Base-by-base conservation (phyloP, 306 rosid genomes). In the Rosa persica region DNA sequence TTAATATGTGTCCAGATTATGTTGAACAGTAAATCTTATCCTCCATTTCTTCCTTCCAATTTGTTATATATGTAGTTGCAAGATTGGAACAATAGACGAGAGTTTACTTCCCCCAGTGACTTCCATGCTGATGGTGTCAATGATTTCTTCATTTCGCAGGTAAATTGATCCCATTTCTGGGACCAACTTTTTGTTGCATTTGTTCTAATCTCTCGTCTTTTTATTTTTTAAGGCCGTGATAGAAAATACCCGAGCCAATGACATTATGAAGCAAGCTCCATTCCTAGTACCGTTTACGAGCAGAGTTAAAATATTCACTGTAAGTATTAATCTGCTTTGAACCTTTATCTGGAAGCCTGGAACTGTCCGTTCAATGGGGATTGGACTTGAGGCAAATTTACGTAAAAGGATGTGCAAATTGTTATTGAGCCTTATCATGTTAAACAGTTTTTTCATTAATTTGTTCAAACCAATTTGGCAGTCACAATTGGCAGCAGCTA, bases 61-160 rank as follows among this genome's bases (percentile, higher is more conserved):
- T 43, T 80, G 42, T 46, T 81, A 64, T 80, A 62, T 67, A 49
- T 79, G 49, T 70, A 95, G 99, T 89, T 95, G 88, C 99, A 95
- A 95, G 98, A 93, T 85, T 95, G 99, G 99, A 95, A 95, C 88
- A 95, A 91, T 73, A 87, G 99, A 81, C 91, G 91, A 36, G 89
- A 95, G 79, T 95, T 95, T 86, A 89, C 96, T 68, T 84, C 92
- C 70, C 96, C 97, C 51, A 84, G 85, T 78, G 98, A 93, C 80
- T 93, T 93, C 79, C 98, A 95, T 85, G 97, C 98, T 78, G 99
- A 93, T 74, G 98, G 97, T 49, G 99, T 93, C 86, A 95, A 95
- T 81, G 99, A 95, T 58, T 95, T 81, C 85, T 95, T 95, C 84
- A 93, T 89, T 89, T 89, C 99, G 38, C 99, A 95, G 99, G 99